These are phyloP conservation scores for Pseudodiploospora longispora DNA, from an alignment of 2,329 filamentous ascomycete genomes.

Conservation along the genomic window DNA sequence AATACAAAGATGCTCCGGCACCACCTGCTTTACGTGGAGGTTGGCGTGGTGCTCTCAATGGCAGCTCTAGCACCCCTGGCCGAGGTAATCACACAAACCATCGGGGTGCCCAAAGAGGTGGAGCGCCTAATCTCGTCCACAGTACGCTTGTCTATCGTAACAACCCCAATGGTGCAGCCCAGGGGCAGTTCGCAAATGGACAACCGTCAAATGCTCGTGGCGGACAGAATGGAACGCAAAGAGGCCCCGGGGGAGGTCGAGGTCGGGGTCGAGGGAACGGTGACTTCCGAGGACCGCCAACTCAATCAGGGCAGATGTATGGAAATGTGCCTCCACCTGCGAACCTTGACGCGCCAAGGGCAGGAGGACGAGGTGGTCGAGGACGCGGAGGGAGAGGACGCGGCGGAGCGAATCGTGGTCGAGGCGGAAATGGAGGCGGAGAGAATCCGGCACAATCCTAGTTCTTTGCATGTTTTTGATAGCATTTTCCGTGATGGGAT, in stretches of 20 bases:
- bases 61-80: slow-evolving; percentile 30
- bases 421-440: slow-evolving; percentile 19
- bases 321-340: slow-evolving; percentile 54
- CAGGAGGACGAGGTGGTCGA: slow-evolving; percentile 31
- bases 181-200: slow-evolving; percentile 22
- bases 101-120: slow-evolving; percentile 28
- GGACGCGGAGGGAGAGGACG: slow-evolving; percentile 33
- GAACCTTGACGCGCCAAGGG: slow-evolving; percentile 39
- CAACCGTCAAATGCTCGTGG: slow-evolving; percentile 15
- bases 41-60: slow-evolving; percentile 50
- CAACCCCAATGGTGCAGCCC: slow-evolving; percentile 20
- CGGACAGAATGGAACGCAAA: slow-evolving; percentile 14
- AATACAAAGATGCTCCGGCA: slow-evolving; percentile 50
- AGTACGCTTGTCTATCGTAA: slow-evolving; percentile 46
- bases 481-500: too few relatives aligned
- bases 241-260: slow-evolving; percentile 20
- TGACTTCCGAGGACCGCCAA: slow-evolving; percentile 14
- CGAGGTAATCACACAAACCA: slow-evolving; percentile 33
- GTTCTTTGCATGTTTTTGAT: too few relatives aligned
- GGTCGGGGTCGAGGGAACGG: slow-evolving; percentile 22
- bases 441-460: too few relatives aligned
- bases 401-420: slow-evolving; percentile 25
- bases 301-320: slow-evolving; percentile 29
- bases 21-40: slow-evolving; percentile 47
- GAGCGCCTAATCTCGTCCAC: slow-evolving; percentile 37